phyloP scores from a whole-genome alignment of 495 filamentous ascomycete genomes.

The Penicillium paradoxum region DNA sequence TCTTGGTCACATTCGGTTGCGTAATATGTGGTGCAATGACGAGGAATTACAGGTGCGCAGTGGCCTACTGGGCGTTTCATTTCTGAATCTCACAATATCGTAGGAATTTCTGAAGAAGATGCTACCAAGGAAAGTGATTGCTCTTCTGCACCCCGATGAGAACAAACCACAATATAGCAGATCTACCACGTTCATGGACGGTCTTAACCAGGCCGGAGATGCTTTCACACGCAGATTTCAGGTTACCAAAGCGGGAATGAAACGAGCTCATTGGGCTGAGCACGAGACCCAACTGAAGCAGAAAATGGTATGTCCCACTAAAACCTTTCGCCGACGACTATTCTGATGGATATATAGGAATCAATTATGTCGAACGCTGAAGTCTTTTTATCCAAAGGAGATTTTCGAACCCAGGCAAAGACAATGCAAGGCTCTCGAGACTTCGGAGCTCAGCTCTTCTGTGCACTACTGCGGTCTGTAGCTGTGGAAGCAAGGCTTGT shows the following conservation, averaged over 20 bases:
- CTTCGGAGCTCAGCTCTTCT: slow-evolving; percentile 85
- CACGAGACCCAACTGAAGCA: slow-evolving; percentile 54
- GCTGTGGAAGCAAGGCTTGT: slow-evolving; percentile 83
- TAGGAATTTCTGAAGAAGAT: slow-evolving; percentile 53
- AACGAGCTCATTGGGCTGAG: slow-evolving; percentile 67
- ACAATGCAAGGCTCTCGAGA: slow-evolving; percentile 74
- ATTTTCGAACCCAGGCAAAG: slow-evolving; percentile 66
- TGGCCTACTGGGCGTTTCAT: neutral
- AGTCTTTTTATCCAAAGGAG: slow-evolving; percentile 51
- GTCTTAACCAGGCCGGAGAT: slow-evolving; percentile 63
- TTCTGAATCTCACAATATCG: slow-evolving; percentile 1
- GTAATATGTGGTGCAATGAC: slow-evolving; percentile 91
- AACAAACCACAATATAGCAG: slow-evolving; percentile 62
- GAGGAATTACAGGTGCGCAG: slow-evolving; percentile 51
- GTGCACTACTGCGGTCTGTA: slow-evolving; percentile 70
- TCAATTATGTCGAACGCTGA: slow-evolving; percentile 37
- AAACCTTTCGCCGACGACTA: neutral
- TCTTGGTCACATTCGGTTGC: slow-evolving; percentile 63
- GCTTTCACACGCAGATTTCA: slow-evolving; percentile 62
- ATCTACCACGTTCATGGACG: slow-evolving; percentile 70
- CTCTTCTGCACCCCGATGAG: slow-evolving; percentile 59
- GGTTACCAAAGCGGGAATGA: slow-evolving; percentile 65
- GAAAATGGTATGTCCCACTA: slow-evolving; percentile 37
- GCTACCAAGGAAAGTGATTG: slow-evolving; percentile 54
- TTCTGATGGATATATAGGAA: slow-evolving; percentile 20